Evolutionary conservation across 306 rosid species (phyloP).

Genomic region (Gillenia trifoliata): DNA sequence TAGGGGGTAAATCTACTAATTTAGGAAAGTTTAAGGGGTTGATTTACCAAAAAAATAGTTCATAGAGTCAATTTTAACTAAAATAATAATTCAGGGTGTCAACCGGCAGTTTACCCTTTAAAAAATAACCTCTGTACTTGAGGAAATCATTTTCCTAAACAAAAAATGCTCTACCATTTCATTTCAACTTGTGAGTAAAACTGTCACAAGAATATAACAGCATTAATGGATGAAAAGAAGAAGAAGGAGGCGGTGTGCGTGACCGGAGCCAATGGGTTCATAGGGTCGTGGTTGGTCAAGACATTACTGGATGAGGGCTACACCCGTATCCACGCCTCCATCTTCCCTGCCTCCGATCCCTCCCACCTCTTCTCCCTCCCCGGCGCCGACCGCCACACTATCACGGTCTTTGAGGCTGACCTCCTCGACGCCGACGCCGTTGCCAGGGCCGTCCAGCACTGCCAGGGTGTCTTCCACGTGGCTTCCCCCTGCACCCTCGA

Average conservation of each 20-base stretch:
- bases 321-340: constrained; percentile 56
- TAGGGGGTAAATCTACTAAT: no score
- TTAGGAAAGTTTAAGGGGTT: no score
- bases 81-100: no score
- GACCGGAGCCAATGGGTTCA: constrained; percentile 89
- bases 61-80: no score
- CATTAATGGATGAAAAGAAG: not conserved
- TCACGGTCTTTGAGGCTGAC: constrained; percentile 46
- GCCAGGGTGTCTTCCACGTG: constrained; percentile 82
- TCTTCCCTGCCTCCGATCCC: constrained; percentile 59
- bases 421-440: constrained; percentile 52
- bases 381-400: constrained; percentile 13
- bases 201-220: no score
- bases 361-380: constrained; percentile 60
- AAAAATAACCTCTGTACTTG: no score
- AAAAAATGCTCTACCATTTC: no score
- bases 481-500: constrained; percentile 85
- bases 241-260: constrained; percentile 44
- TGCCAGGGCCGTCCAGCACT: constrained; percentile 41
- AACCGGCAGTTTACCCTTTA: no score
- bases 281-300: constrained; percentile 68
- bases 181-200: no score
- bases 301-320: constrained; percentile 56
- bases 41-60: no score
- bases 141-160: no score